Evolutionary conservation across 768 basidiomycete genomes (phyloP).

Genomic region (Lepiota subincarnata): DNA sequence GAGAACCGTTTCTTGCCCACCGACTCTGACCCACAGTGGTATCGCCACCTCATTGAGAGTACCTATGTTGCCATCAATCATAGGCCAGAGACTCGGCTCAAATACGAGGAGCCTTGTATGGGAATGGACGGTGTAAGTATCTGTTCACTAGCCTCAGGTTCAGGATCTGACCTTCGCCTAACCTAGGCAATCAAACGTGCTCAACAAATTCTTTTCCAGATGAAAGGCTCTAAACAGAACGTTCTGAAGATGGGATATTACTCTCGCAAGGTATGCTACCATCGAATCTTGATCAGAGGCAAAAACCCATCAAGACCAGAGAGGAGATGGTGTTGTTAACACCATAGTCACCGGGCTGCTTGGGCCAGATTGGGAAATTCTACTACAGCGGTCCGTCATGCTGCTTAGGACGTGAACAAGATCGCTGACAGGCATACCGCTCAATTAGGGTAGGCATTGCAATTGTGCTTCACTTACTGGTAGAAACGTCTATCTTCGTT

Average conservation of each 20-base stretch:
- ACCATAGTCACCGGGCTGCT: conserved; percentile 69
- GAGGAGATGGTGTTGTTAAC: conserved; percentile 52
- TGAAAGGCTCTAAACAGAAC: conserved; percentile 38
- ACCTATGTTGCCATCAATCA: conserved; percentile 1
- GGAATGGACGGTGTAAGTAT: conserved; percentile 28
- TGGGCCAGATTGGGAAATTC: conserved; percentile 58
- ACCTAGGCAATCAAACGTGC: conserved; percentile 58
- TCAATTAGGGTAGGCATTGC: conserved; percentile 66
- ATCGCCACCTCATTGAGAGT: conserved; percentile 23
- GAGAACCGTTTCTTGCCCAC: conserved; percentile 13
- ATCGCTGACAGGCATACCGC: not conserved
- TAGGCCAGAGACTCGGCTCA: not conserved
- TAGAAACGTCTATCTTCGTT: conserved; percentile 70
- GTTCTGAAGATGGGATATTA: conserved; percentile 67
- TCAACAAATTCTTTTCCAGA: conserved; percentile 50
- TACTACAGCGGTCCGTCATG: conserved; percentile 53
- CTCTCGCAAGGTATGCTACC: conserved; percentile 35
- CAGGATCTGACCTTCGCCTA: not conserved
- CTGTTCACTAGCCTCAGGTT: not conserved
- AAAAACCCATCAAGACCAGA: not conserved
- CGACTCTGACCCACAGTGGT: conserved; percentile 24
- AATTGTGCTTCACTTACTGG: conserved; percentile 73
- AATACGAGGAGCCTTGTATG: conserved; percentile 2
- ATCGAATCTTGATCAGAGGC: not conserved
- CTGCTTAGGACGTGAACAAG: no score